phyloP scores from a whole-genome alignment of 2,329 filamentous ascomycete species.

The Fusarium humuli region DNA sequence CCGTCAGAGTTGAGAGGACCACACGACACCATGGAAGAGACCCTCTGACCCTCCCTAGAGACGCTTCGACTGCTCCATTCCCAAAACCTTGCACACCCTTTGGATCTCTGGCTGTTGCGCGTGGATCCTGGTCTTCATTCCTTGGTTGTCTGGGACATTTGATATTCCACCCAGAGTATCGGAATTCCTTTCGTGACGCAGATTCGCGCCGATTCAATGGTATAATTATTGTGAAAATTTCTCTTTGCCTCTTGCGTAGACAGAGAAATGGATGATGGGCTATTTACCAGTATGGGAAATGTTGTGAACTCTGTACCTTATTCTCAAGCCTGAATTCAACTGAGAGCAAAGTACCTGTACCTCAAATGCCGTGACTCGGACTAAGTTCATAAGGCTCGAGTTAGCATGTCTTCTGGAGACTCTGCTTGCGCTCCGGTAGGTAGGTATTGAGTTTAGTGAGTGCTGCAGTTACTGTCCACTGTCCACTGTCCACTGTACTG shows the following conservation, averaged over 20 bases:
- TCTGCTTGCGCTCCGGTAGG: conserved; percentile 5
- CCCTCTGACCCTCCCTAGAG: conserved; percentile 35
- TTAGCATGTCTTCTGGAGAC: conserved; percentile 18
- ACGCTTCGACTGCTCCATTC: conserved; percentile 24
- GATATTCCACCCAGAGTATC: conserved; percentile 19
- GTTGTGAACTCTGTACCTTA: conserved; percentile 12
- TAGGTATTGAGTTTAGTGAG: background rate
- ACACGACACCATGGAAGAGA: conserved; percentile 35
- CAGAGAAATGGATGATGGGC: conserved; percentile 17
- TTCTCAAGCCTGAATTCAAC: background rate
- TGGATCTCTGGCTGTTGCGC: conserved; percentile 20
- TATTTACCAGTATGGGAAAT: background rate
- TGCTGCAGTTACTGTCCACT: conserved; percentile 8
- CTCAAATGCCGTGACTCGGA: conserved; percentile 16
- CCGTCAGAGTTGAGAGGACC: conserved; percentile 31
- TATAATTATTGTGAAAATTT: conserved; percentile 11
- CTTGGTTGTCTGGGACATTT: conserved; percentile 30
- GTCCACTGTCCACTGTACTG: conserved; percentile 8
- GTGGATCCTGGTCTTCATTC: conserved; percentile 33
- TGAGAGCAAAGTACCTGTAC: conserved; percentile 10
- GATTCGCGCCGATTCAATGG: conserved; percentile 5
- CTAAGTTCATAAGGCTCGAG: conserved; percentile 34
- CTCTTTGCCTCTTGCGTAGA: conserved; percentile 19
- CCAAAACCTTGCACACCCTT: conserved; percentile 32
- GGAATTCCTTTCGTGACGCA: conserved; percentile 32